Evolutionary conservation across 2,329 filamentous ascomycete genomes (phyloP), one percentile per base, ranked within the genome.

Genomic region (Colletotrichum simmondsii): DNA sequence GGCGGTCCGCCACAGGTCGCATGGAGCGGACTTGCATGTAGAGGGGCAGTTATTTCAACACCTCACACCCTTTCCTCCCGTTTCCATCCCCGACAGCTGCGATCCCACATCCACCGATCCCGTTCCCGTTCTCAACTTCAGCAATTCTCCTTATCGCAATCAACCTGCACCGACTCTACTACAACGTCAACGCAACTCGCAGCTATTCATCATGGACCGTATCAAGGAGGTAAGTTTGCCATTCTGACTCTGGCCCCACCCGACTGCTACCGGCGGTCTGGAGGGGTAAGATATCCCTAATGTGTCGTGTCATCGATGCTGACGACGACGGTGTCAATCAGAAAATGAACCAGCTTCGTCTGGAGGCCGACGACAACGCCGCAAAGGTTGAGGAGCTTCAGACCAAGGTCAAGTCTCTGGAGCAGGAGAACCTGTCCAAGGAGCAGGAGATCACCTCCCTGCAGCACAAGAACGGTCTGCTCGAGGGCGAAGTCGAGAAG

Each of bases 381-480:
- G 86, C 88, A 82, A 93, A 96, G 87, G 92, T 93, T 76, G 94
- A 98, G 83, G 96, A 98, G 86, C 91, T 97, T 77, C 92, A 97
- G 87, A 77, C 85, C 79, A 95, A 94, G 87, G 90, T 98, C 87
- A 98, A 98, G 90, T 84, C 86, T 67, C 90, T 98, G 76, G 95
- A 99, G 87, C 93, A 98, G 85, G 96, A 98, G 88, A 98, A 95
- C 85, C 90, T 98, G 75, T 89, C 93, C 82, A 98, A 98, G 89
- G 97, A 98, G 88, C 95, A 98, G 86, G 96, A 98, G 85, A 97
- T 98, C 85, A 97, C 94, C 77, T 98, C 97, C 66, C 91, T 98
- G 80, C 92, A 93, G 83, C 96, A 98, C 92, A 97, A 96, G 89
- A 98, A 98, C 87, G 91, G 92, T 80, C 89, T 98, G 74, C 93